Evolutionary conservation across 768 basidiomycete species (phyloP), one percentile per base, ranked within the genome.

Genomic region (Peribolospora kevripleyi): DNA sequence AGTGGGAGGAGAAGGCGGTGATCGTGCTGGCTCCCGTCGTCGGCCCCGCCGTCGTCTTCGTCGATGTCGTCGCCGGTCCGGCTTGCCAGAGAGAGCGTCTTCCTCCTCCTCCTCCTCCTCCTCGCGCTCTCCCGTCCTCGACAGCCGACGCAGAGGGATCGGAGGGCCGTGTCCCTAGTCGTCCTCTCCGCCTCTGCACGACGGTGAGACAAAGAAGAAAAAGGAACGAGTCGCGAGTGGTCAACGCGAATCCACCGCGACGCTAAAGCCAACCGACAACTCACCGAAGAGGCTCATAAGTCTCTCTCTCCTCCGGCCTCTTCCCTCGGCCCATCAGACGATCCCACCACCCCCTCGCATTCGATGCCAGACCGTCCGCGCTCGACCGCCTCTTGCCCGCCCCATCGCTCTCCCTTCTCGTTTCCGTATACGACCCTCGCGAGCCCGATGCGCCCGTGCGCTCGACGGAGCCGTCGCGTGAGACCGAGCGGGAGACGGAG

Each of bases 361-460:
- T 52, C 10, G 7, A 9, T 36, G 3, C 3, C 14, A 13, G 13
- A 13, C 42, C 5, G 50, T 25, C 3, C 14, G 7, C 2, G 13
- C 50, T 51, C 50, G 50, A 41, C 46, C 36, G 39, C 41, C 8
- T 4, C 5, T 3, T 42, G 37, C 11, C 42, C 37, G 25, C 5
- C 42, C 3, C 11, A 10, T 38, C 58, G 7, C 25, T 58, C 54
- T 52, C 54, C 55, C 63, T 75, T 84, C 65, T 76, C 82, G 67
- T 76, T 77, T 61, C 72, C 76, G 68, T 78, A 87, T 57, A 75
- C 74, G 48, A 78, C 82, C 66, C 82, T 88, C 55, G 83, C 70
- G 4, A 75, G 79, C 37, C 48, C 41, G 4, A 71, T 74, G 47
- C 80, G 77, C 68, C 85, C 85, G 63, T 82, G 83, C 4, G 78